Evolutionary conservation across 768 basidiomycete genomes (phyloP).

Genomic region (Collybia sp.): DNA sequence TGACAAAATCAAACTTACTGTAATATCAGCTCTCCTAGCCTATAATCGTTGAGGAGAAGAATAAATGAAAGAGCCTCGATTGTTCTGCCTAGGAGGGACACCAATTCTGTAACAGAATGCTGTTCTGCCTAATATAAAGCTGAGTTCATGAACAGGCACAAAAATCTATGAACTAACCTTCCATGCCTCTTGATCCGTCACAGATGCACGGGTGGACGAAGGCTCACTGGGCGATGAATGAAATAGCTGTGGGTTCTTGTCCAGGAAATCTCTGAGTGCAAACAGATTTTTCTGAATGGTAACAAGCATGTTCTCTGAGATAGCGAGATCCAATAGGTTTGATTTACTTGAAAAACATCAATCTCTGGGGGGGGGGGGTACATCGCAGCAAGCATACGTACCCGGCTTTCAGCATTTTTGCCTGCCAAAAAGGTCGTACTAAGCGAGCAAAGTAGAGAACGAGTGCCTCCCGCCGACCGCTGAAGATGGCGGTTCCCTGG

Average conservation of each 20-base stretch:
- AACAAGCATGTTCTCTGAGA: constrained; percentile 59
- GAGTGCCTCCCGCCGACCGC: constrained; percentile 85
- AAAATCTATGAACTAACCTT: constrained; percentile 44
- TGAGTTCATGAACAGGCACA: constrained; percentile 3
- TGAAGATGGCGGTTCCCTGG: constrained; percentile 74
- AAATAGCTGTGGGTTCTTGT: constrained; percentile 82
- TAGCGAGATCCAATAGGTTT: constrained; percentile 19
- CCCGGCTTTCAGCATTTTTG: constrained; percentile 66
- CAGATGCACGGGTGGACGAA: constrained; percentile 48
- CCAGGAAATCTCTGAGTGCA: constrained; percentile 71
- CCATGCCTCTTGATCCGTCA: constrained; percentile 84
- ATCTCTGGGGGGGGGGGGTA: too few relatives aligned
- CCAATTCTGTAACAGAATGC: constrained; percentile 72
- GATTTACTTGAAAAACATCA: too few relatives aligned
- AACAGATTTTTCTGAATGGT: constrained; percentile 78
- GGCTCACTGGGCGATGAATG: constrained; percentile 75
- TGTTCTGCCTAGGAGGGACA: constrained; percentile 71
- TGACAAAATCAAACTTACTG: constrained; percentile 45
- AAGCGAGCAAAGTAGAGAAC: constrained; percentile 84
- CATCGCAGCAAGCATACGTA: constrained; percentile 21
- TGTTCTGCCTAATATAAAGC: constrained; percentile 62
- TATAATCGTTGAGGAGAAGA: constrained; percentile 88
- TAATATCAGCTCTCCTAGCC: constrained; percentile 76
- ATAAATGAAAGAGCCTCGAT: constrained; percentile 96
- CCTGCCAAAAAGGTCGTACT: constrained; percentile 83